Evolutionary conservation across 1,139 yeast genomes (phyloP), one percentile per base, ranked within the genome.

Genomic region (Yamadazyma blattariae): DNA sequence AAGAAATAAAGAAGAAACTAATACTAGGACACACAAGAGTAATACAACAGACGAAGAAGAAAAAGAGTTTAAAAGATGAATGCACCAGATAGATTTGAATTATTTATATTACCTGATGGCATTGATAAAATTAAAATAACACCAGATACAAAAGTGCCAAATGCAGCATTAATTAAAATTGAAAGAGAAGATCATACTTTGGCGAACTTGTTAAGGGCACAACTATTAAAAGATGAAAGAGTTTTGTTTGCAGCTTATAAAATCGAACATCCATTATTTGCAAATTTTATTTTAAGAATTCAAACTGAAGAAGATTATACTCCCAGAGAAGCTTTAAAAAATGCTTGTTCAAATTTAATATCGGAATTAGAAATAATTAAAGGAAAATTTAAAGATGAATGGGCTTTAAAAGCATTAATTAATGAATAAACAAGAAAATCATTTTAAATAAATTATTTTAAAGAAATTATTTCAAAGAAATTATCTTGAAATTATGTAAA

Each of bases 61-160:
- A n/a, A n/a, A n/a, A n/a, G n/a, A n/a, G n/a, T n/a, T n/a, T n/a
- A 16, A 5, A 29, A 10, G 15, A 92, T 92, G 97, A 92, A 92
- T 67, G 98, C 97, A 51, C 98, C 98, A 64, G 98, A 92, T 68
- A 83, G 98, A 74, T 92, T 90, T 59, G 98, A 92, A 70, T 77
- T 92, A 35, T 92, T 92, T 59, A 79, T 92, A 50, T 74, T 92
- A 51, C 98, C 97, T n/a, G 98, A 92, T 59, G 98, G 98, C 30
- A 95, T 88, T 35, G 87, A 92, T 37, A 84, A 84, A 61, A 74
- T 92, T 44, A 82, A 85, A 43, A 81, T 92, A 44, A 85, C 89
- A 23, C 97, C 97, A 9, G 99, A 92, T 61, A 81, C 95, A 39
- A 86, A 92, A 53, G 94, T 92, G 31, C 96, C 97, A 24, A 92